Evolutionary conservation across 257 asterid genomes (phyloP).

Genomic region (Nicotiana sylvestris): DNA sequence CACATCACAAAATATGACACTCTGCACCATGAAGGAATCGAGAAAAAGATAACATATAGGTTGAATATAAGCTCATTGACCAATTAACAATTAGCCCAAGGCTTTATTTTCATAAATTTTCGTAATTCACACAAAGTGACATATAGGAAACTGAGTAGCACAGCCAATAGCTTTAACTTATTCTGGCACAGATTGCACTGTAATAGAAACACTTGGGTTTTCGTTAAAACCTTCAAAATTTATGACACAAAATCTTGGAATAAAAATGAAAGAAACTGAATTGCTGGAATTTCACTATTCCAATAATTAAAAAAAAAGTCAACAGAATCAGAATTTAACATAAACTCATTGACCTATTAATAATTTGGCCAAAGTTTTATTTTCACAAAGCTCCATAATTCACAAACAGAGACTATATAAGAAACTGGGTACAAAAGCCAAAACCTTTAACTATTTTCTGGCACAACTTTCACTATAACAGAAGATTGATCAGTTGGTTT

Average conservation of each 20-base stretch:
- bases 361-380: neutral
- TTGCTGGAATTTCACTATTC: no score
- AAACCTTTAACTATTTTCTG: neutral
- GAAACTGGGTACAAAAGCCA: neutral
- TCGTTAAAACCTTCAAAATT: no score
- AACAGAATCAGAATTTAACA: neutral
- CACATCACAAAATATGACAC: no score
- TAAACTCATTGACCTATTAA: neutral
- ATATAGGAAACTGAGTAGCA: neutral
- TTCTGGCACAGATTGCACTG: no score
- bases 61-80: neutral
- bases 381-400: neutral
- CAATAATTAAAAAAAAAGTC: neutral
- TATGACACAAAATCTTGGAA: neutral
- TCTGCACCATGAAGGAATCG: no score
- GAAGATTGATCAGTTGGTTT: neutral
- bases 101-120: neutral
- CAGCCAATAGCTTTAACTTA: neutral
- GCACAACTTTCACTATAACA: neutral
- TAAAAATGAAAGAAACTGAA: neutral
- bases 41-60: neutral
- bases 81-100: neutral
- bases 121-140: neutral
- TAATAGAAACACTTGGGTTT: neutral
- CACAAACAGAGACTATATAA: neutral